Evolutionary conservation across 2,329 filamentous ascomycete genomes (phyloP).

Genomic region (Verticillium tricorpus): DNA sequence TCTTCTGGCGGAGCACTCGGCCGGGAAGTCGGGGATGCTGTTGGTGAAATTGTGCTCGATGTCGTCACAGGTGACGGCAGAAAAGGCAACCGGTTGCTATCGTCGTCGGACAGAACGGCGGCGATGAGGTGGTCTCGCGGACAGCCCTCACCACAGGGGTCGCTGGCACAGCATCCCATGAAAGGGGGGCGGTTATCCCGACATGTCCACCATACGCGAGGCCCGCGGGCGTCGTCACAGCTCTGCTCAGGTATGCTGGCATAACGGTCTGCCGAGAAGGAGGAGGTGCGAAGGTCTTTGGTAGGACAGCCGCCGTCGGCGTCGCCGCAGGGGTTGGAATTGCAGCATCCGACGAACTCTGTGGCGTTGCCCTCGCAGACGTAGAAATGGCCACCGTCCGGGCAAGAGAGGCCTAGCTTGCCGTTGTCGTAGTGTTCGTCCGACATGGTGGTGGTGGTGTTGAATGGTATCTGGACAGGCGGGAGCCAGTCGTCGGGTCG

Average conservation of each 20-base stretch:
- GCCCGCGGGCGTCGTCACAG: constrained; percentile 19
- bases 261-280: constrained; percentile 21
- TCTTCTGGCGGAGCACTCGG: not conserved
- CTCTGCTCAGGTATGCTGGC: constrained; percentile 23
- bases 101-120: constrained; percentile 20
- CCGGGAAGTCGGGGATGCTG: not conserved
- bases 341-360: constrained; percentile 37
- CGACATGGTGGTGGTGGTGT: not conserved
- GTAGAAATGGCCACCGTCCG: constrained; percentile 27
- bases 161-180: constrained; percentile 31
- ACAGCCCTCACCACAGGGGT: constrained; percentile 26
- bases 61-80: constrained; percentile 4
- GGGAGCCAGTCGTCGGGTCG: not conserved
- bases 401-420: constrained; percentile 24
- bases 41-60: not conserved
- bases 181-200: constrained; percentile 23
- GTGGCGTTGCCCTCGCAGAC: constrained; percentile 24
- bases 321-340: constrained; percentile 26
- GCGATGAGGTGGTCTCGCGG: constrained; percentile 16
- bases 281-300: constrained; percentile 18
- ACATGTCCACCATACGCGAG: constrained; percentile 29
- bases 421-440: not conserved
- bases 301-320: constrained; percentile 27
- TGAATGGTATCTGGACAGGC: not conserved
- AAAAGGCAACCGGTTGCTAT: constrained; percentile 8